Base-by-base conservation (phyloP, 2,329 filamentous ascomycete species). In the Arthrocladium fulminans region DNA sequence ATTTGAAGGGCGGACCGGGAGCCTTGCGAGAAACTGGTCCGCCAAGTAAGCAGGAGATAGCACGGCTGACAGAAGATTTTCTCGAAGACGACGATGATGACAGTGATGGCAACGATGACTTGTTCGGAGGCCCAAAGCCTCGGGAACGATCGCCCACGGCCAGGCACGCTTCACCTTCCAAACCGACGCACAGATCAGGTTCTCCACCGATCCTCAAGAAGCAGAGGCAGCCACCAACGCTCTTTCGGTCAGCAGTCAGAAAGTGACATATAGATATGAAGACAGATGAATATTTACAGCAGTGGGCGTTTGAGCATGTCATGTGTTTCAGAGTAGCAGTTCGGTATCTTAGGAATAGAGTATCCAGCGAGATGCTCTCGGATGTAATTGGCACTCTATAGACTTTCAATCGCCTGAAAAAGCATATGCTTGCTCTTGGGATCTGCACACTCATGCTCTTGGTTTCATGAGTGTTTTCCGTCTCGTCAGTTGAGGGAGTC, bases 1-100 rank as follows among this genome's bases (percentile, higher is more conserved):
- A 59, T 12, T 53, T 68, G 34, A 61, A 63, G 20, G n/a, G n/a
- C n/a, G n/a, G n/a, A 55, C 56, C 1, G 60, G 64, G 32, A 15
- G 32, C 13, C 32, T 15, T 6, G 6, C 6, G 32, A 8, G n/a
- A 7, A 15, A 35, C 32, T 15, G 5, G 13, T 5, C 22, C 19
- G 23, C 23, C n/a, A 9, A 47, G 30, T n/a, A 20, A 27, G 17
- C 20, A 37, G 7, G 30, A 48, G 17, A 51, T 38, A 22, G 47
- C 13, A 27, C 38, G 17, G 10, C 29, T 57, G 17, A 57, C 55
- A 6, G 35, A 37, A 13, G 49, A 56, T 25, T 57, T 57, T 24
- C 49, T 57, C 22, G 55, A 57, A 47, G 50, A 53, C 25, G 48
- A 47, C 6, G 50, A 54, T 12, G 42, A 43, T 4, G 50, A 52